phyloP scores from a whole-genome alignment of 2,329 filamentous ascomycete species.

The Cytospora chrysosperma region DNA sequence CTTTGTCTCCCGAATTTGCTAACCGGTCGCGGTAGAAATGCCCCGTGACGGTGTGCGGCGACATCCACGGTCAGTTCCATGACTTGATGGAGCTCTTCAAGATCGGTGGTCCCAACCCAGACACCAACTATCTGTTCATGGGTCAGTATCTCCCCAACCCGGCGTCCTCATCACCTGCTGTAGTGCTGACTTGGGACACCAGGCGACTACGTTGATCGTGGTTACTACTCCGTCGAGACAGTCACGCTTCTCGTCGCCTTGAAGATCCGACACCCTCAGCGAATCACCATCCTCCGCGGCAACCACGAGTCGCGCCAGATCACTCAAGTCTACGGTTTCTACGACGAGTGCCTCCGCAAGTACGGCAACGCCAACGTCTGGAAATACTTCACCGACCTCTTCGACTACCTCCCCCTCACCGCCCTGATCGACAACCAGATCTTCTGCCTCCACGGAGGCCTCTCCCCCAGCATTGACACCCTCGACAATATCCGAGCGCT shows the following conservation, averaged over 20 bases:
- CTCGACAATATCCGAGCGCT: slow-evolving; percentile 93
- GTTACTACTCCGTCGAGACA: slow-evolving; percentile 98
- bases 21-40: slow-evolving; percentile 69
- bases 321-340: slow-evolving; percentile 98
- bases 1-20: slow-evolving; percentile 26
- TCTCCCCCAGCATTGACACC: slow-evolving; percentile 94
- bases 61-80: slow-evolving; percentile 99
- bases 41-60: slow-evolving; percentile 96
- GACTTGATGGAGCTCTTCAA: slow-evolving; percentile 99
- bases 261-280: slow-evolving; percentile 96
- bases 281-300: slow-evolving; percentile 96
- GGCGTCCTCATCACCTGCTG: neutral
- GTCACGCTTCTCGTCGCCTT: slow-evolving; percentile 93
- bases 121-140: slow-evolving; percentile 99
- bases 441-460: slow-evolving; percentile 95
- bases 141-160: slow-evolving; percentile 53
- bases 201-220: slow-evolving; percentile 98
- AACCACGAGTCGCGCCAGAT: slow-evolving; percentile 99
- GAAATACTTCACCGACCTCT: slow-evolving; percentile 99
- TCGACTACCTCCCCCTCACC: slow-evolving; percentile 96
- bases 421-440: slow-evolving; percentile 99
- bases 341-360: slow-evolving; percentile 97
- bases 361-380: slow-evolving; percentile 99
- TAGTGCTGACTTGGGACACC: slow-evolving; percentile 13
- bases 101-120: slow-evolving; percentile 95